Evolutionary conservation across 2,329 filamentous ascomycete species (phyloP), one percentile per base, ranked within the genome.

Genomic region (Fusarium verrucosum): DNA sequence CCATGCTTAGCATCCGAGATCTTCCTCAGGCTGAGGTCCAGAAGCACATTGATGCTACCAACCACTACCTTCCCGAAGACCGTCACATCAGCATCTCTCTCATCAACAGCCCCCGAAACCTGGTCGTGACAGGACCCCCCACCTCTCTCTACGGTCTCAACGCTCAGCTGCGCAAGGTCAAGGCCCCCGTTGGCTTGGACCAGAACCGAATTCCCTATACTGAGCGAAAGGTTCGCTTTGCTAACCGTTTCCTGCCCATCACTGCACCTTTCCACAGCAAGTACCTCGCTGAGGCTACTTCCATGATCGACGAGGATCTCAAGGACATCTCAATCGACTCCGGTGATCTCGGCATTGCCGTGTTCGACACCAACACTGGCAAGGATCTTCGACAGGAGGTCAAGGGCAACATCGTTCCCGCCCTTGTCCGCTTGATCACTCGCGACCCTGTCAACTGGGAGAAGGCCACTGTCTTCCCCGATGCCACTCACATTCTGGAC

Each of bases 241-340:
- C 92, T 62, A 97, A 97, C 82, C 90, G 95, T 60, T 99, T 99
- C 83, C 82, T 99, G 60, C 96, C 95, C 42, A 99, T 99, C 77
- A 97, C 94, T 1, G 93, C 95, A 10, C 96, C 95, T 6, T 99
- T 99, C 85, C 95, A 99, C 84, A 99, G 95, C 85, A 90, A 92
- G 61, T 97, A 98, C 75, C 87, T 99, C 16, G 83, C 85, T 22
- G 89, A 93, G 68, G 94, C 95, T 3, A 92, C 91, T 23, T 85
- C 89, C 59, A 84, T 93, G 70, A 92, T 99, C 62, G 87, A 94
- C 52, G 89, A 94, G 71, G 96, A 99, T 75, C 83, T 99, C 62
- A 92, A 92, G 77, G 86, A 94, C 68, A 82, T 98, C 66, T 81
- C 85, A 50, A 94, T 98, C 53, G 85, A 92, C 51, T 86, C 88